Conservation (phyloP, 2,329 filamentous ascomycete genomes). For the Sporothrix brasiliensis region DNA sequence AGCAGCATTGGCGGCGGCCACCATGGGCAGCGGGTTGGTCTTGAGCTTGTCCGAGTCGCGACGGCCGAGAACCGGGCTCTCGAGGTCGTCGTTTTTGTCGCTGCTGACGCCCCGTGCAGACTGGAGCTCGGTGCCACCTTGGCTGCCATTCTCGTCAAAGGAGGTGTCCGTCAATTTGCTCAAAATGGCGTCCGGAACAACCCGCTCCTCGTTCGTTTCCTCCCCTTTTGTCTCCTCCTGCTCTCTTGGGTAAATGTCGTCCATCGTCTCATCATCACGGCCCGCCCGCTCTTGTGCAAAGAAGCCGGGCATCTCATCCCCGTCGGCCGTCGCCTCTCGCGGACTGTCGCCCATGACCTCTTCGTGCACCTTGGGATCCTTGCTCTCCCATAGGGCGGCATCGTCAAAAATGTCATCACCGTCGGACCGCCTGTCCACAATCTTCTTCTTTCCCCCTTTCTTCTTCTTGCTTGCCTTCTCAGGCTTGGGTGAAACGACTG, state of each 20-base stretch:
- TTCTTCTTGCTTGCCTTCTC: conserved; percentile 41
- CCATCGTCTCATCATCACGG: background rate
- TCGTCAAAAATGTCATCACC: conserved; percentile 52
- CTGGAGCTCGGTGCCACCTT: conserved; percentile 34
- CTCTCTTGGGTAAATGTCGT: background rate
- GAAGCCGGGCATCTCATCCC: conserved; percentile 26
- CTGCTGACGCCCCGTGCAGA: background rate
- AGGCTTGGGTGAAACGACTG: conserved; percentile 24
- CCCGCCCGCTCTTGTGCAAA: background rate
- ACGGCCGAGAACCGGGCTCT: conserved; percentile 41
- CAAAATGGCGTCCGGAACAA: conserved; percentile 32
- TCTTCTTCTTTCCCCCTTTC: conserved; percentile 44
- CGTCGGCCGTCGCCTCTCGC: background rate
- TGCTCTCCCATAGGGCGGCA: conserved; percentile 50
- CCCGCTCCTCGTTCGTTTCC: conserved; percentile 30
- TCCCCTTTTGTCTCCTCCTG: background rate
- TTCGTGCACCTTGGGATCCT: conserved; percentile 45
- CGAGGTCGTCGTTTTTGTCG: conserved; percentile 35
- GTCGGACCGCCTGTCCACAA: conserved; percentile 48
- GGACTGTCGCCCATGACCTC: conserved; percentile 1
- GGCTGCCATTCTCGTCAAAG: conserved; percentile 35
- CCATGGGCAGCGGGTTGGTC: conserved; percentile 32
- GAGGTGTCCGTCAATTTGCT: conserved; percentile 36
- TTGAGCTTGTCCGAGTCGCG: conserved; percentile 40
- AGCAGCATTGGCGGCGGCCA: conserved; percentile 27